Evolutionary conservation across 805 yeast genomes (phyloP).

Genomic region (Scheffersomyces stipitis): DNA sequence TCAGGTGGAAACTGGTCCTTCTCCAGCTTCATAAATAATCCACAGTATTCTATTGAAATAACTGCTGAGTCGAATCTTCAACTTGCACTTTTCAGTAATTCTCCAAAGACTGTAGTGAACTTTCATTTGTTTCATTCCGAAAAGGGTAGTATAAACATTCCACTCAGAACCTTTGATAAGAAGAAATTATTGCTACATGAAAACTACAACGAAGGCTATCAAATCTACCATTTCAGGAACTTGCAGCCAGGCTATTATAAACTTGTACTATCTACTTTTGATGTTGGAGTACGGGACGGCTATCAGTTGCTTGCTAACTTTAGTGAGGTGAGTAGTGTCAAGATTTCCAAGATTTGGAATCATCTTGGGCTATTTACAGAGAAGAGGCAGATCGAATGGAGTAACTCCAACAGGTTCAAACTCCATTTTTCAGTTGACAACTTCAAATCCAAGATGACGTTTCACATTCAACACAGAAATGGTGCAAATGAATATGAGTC

Average conservation of each 20-base stretch:
- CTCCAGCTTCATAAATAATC: constrained; percentile 50
- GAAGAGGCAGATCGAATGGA: constrained; percentile 35
- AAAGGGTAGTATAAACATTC: constrained; percentile 16
- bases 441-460: constrained; percentile 19
- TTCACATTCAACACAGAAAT: constrained; percentile 26
- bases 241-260: constrained; percentile 41
- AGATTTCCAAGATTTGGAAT: constrained; percentile 16
- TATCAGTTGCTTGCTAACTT: constrained; percentile 35
- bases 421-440: constrained; percentile 21
- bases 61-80: constrained; percentile 13
- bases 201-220: constrained; percentile 38
- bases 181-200: constrained; percentile 23
- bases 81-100: constrained; percentile 21
- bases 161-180: constrained; percentile 20
- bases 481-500: constrained; percentile 4
- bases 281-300: constrained; percentile 21
- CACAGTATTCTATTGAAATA: constrained; percentile 45
- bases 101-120: constrained; percentile 22
- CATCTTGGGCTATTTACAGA: constrained; percentile 37
- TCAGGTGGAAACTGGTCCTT: constrained; percentile 58
- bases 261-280: constrained; percentile 48
- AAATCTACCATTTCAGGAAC: constrained; percentile 14
- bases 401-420: constrained; percentile 37
- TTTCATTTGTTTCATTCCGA: constrained; percentile 46
- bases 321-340: constrained; percentile 7